Base-by-base conservation (phyloP, 1,139 yeast genomes). In the Pichia inconspicua region DNA sequence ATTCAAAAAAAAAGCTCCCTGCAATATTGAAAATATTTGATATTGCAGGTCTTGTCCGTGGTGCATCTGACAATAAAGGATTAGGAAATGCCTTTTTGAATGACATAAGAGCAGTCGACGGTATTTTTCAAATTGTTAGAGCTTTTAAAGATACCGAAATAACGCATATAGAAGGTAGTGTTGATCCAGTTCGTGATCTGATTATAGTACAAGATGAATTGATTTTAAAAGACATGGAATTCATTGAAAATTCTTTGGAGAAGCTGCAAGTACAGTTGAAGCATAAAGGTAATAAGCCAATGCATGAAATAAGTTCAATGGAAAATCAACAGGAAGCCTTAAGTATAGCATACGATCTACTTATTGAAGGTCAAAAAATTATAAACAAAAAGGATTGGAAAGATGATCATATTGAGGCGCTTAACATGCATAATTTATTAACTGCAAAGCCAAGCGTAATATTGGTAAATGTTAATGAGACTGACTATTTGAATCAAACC, bases 31-130 rank as follows among this genome's bases (percentile, higher is more conserved):
- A 81, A 30, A 73, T 84, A 19, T 78, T 73, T 57, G 92, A 84
- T 59, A 84, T 84, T 51, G 92, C 92, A 0, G 92, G 92, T 0
- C 68, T 84, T 42, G 83, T 85, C 5, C 70, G 84, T 60, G 84
- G 84, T 56, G 89, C 90, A 1, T 74, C 85, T 2, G 73, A 74
- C 46, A 90, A 90, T n/a, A 84, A 80, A 56, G 92, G 92, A 0
- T 66, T 84, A 51, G 92, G 92, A 1, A 83, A 84, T 60, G 82
- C 83, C 57, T 84, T 84, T 58, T 68, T 84, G 54, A 76, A 78
- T 48, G 90, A 84, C 60, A 84, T 84, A 40, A 69, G 85, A 49
- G 79, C 76, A 53, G 90, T 83, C 11, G 92, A 84, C 65, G 89
- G 89, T 8, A 74, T 84, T 10, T 81, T 78, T 57, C 90, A 84